Evolutionary conservation across 768 basidiomycete species (phyloP).

Genomic region (Phlebiopsis flavidoalba): DNA sequence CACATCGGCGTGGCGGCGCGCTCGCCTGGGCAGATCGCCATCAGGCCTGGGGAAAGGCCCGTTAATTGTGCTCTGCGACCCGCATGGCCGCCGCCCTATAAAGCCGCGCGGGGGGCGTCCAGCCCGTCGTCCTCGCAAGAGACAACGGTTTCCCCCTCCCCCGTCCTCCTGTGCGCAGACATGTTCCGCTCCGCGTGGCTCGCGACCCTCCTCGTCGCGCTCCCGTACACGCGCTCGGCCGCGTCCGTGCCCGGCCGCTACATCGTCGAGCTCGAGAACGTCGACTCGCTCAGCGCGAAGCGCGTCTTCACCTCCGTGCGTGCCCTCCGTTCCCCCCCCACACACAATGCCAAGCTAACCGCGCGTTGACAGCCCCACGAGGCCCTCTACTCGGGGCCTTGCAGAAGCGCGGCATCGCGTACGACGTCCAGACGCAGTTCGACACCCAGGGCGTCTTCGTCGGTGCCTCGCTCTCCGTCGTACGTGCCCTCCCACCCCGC

Average conservation of each 20-base stretch:
- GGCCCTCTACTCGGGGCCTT: slow-evolving; percentile 41
- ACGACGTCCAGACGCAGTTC: slow-evolving; percentile 45
- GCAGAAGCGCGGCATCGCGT: slow-evolving; percentile 36
- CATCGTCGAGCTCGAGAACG: slow-evolving; percentile 35
- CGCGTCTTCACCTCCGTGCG: slow-evolving; percentile 13
- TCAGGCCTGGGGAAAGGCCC: not conserved
- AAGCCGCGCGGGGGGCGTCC: not conserved
- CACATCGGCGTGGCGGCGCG: no score
- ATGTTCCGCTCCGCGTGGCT: not conserved
- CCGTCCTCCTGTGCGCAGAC: no score
- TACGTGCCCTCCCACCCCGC: slow-evolving; percentile 22
- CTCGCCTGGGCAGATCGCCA: not conserved
- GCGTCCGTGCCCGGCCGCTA: slow-evolving; percentile 29
- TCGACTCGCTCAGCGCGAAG: slow-evolving; percentile 16
- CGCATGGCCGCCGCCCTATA: not conserved
- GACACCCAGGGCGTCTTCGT: slow-evolving; percentile 47
- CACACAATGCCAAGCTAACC: not conserved
- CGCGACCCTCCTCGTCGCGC: not conserved
- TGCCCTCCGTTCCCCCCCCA: not conserved
- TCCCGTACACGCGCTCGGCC: not conserved
- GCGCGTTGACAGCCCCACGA: slow-evolving; percentile 37
- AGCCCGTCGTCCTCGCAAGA: not conserved
- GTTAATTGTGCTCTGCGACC: not conserved
- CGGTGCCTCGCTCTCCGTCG: slow-evolving; percentile 50
- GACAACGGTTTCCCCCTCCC: not conserved